Evolutionary conservation across 176 grass and related monocot genomes (phyloP).

Genomic region (Carex myosuroides): DNA sequence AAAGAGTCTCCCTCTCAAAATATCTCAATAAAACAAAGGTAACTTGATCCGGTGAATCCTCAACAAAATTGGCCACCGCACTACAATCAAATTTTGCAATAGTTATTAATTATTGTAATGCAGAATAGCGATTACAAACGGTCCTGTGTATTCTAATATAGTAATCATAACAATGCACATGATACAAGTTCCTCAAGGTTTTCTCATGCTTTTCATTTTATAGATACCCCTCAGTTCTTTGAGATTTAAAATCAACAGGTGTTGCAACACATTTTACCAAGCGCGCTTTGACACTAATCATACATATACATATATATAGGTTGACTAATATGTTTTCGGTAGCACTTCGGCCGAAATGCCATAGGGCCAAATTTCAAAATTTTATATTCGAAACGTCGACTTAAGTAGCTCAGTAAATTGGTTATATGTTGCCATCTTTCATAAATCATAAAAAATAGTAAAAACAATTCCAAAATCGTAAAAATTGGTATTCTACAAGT

Average conservation of each 20-base stretch:
- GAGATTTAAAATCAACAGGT: not conserved
- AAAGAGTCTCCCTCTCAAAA: conserved; percentile 28
- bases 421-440: too few species aligned
- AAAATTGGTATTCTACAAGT: too few species aligned
- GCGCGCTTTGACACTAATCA: not conserved
- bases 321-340: too few species aligned
- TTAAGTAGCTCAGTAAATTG: too few species aligned
- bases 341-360: too few species aligned
- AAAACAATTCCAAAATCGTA: too few species aligned
- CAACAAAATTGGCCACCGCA: conserved; percentile 57
- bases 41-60: conserved; percentile 60
- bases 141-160: not conserved
- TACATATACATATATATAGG: too few species aligned
- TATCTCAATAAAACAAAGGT: conserved; percentile 55
- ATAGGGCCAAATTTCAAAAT: too few species aligned
- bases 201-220: not conserved
- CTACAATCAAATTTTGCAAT: conserved; percentile 27
- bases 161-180: not conserved
- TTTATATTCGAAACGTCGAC: too few species aligned
- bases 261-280: not conserved
- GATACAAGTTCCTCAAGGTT: not conserved
- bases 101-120: not conserved
- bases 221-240: not conserved
- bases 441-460: too few species aligned
- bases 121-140: not conserved